Percentiles rank a stretch among this genome's conserved stretches.
Evolutionary conservation across 2,329 filamentous ascomycete genomes (phyloP).

Genomic region (Anthostomella pinea): DNA sequence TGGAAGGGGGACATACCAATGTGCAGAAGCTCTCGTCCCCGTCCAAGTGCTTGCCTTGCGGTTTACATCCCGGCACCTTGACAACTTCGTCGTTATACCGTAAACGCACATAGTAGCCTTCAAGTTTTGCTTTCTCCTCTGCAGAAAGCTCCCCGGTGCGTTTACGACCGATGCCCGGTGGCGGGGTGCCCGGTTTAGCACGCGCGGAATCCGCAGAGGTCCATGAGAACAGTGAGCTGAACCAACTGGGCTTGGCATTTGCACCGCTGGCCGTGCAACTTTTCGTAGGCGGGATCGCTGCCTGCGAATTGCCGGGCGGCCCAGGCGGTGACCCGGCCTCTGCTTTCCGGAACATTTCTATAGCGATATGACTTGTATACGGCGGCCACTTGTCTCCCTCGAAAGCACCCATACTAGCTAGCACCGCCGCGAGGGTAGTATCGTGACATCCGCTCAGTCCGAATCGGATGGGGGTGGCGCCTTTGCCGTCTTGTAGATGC

Average conservation of each 20-base stretch:
- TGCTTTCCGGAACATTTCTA: conserved; percentile 77
- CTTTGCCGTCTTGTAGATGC: conserved; percentile 35
- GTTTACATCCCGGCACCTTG: conserved; percentile 75
- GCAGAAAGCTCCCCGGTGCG: conserved; percentile 53
- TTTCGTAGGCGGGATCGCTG: conserved; percentile 14
- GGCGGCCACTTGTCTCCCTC: conserved; percentile 77
- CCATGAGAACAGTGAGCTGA: conserved; percentile 32
- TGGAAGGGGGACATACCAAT: conserved; percentile 51
- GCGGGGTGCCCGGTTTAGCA: conserved; percentile 29
- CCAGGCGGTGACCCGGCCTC: conserved; percentile 14
- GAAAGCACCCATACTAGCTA: conserved; percentile 78
- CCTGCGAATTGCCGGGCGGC: background rate
- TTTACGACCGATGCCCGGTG: conserved; percentile 58
- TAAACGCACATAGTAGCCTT: conserved; percentile 82
- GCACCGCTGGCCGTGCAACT: conserved; percentile 3
- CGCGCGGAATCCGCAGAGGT: conserved; percentile 14
- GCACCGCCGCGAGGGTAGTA: conserved; percentile 79
- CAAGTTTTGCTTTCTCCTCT: conserved; percentile 57
- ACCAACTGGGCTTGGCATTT: conserved; percentile 27
- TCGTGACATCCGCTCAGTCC: conserved; percentile 87
- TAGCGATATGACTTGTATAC: conserved; percentile 86
- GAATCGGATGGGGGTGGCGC: conserved; percentile 59
- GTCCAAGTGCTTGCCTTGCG: conserved; percentile 75
- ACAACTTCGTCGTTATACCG: conserved; percentile 88
- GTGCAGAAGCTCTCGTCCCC: conserved; percentile 91